phyloP scores from a whole-genome alignment of 805 yeast genomes.

The Candida pini region DNA sequence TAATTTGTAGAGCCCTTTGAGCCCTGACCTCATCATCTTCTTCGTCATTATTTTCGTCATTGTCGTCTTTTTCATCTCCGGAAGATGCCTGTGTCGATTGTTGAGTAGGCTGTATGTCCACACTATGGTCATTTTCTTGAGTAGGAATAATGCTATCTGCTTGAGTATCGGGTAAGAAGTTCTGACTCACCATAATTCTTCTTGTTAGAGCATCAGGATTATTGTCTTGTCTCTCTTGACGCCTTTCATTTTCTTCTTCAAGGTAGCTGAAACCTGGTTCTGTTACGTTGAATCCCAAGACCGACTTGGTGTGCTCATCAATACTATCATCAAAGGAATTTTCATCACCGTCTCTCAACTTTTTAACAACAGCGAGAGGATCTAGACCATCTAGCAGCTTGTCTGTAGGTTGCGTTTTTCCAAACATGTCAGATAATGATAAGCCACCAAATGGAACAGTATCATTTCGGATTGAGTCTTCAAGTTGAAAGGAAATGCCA shows the following conservation, averaged over 20 bases:
- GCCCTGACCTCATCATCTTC: conserved; percentile 35
- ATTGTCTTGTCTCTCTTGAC: conserved; percentile 22
- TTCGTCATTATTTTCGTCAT: conserved; percentile 23
- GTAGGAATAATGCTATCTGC: conserved; percentile 14
- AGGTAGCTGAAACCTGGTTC: conserved; percentile 3
- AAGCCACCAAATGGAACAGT: too few species aligned
- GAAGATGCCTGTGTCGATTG: neutral
- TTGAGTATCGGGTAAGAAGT: conserved; percentile 27
- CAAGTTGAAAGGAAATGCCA: too few species aligned
- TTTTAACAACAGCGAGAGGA: conserved; percentile 13
- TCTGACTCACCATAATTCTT: conserved; percentile 23
- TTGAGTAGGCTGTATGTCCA: neutral
- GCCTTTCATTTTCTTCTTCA: conserved; percentile 11
- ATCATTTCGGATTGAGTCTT: too few species aligned
- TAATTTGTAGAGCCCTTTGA: conserved; percentile 17
- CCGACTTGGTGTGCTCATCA: conserved; percentile 11
- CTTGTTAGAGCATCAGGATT: conserved; percentile 4
- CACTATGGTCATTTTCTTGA: conserved; percentile 2
- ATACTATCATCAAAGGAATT: conserved; percentile 11
- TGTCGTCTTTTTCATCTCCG: conserved; percentile 1
- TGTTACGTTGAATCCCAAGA: neutral
- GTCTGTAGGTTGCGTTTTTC: conserved; percentile 17
- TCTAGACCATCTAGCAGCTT: conserved; percentile 16
- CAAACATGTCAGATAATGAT: too few species aligned
- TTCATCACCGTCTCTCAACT: conserved; percentile 12